Evolutionary conservation across 1,139 yeast genomes (phyloP).

Genomic region (Hyphopichia pseudoburtonii): DNA sequence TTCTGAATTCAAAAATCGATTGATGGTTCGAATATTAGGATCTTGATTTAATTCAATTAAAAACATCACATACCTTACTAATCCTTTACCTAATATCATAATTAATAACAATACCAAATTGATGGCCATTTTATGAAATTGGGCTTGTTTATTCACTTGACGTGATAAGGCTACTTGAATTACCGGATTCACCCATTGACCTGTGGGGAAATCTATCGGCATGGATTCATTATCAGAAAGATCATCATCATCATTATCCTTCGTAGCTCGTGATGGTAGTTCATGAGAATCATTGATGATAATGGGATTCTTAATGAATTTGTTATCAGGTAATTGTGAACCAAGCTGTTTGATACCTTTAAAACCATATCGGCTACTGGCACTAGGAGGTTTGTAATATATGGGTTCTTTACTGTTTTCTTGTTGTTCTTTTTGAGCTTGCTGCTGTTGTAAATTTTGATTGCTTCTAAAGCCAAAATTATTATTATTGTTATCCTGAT

Average conservation of each 20-base stretch:
- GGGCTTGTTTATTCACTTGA: constrained; percentile 33
- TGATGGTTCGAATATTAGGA: constrained; percentile 1
- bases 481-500: no score
- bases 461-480: no score
- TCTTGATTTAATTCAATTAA: constrained; percentile 3
- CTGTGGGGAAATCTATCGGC: constrained; percentile 23
- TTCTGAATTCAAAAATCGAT: not conserved
- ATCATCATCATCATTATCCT: constrained; percentile 11
- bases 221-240: constrained; percentile 11
- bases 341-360: constrained; percentile 32
- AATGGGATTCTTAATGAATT: constrained; percentile 13
- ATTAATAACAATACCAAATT: constrained; percentile 18
- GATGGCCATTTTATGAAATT: constrained; percentile 20
- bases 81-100: constrained; percentile 17
- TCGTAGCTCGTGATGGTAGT: not conserved
- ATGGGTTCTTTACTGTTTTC: constrained; percentile 20
- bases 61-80: constrained; percentile 7
- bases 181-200: constrained; percentile 44
- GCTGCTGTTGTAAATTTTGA: constrained; percentile 1
- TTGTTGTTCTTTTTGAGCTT: not conserved
- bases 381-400: constrained; percentile 37
- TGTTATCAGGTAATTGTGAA: constrained; percentile 14
- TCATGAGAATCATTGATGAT: constrained; percentile 6
- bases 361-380: constrained; percentile 30
- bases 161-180: constrained; percentile 36